Conservation (phyloP, 345 rosid species). For the Ricinus communis region DNA sequence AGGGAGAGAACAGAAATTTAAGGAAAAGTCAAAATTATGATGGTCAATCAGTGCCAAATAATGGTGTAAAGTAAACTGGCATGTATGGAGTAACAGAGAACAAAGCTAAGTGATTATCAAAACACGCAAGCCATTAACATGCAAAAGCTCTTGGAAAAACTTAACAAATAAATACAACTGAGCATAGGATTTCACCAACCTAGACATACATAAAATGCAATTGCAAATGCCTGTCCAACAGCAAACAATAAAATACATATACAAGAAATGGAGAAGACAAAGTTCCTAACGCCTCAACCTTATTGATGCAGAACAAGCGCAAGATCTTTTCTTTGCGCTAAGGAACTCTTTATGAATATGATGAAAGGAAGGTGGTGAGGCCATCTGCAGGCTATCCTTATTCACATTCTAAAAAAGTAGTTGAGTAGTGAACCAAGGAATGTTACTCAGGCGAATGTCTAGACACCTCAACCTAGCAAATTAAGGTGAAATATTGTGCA, state of each 20-base stretch:
- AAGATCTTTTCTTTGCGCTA: neutral
- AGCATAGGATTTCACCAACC: neutral
- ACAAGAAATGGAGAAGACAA: neutral
- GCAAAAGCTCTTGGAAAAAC: no score
- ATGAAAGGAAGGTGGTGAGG: neutral
- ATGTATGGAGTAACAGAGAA: neutral
- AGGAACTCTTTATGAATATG: neutral
- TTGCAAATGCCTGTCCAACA: neutral
- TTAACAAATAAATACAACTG: neutral
- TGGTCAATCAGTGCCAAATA: neutral
- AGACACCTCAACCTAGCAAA: neutral
- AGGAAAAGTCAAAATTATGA: constrained; percentile 4
- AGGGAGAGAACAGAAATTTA: neutral
- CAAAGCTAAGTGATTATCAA: neutral
- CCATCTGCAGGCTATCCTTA: neutral
- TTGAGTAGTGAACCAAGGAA: neutral
- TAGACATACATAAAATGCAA: neutral
- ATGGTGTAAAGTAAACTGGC: neutral
- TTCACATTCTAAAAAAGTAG: neutral
- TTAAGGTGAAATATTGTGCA: neutral
- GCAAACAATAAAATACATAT: neutral
- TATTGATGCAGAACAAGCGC: neutral
- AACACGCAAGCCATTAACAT: neutral
- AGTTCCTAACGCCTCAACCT: neutral
- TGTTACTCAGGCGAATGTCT: neutral